These are phyloP conservation scores for Spatholobus suberectus DNA, from an alignment of 306 rosid genomes.

Conservation along the genomic window DNA sequence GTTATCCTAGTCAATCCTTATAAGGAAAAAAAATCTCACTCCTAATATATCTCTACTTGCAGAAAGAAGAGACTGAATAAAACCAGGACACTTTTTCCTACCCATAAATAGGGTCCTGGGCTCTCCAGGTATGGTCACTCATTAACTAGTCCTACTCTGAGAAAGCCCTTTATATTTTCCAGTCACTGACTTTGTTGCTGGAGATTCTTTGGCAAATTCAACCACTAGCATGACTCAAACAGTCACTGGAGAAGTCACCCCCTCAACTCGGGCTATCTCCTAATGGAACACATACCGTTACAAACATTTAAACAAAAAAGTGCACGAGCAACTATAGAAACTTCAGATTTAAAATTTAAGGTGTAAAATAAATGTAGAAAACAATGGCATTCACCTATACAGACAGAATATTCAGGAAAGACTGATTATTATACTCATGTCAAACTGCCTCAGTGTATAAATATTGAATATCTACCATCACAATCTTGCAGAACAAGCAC, in stretches of 20 bases:
- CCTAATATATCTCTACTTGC: neutral
- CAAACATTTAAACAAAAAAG: slow-evolving; percentile 6
- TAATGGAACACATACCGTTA: neutral
- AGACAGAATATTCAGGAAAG: neutral
- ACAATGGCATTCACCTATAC: slow-evolving; percentile 3
- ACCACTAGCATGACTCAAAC: neutral
- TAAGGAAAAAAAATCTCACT: neutral
- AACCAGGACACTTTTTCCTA: neutral
- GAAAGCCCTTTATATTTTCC: neutral
- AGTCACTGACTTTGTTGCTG: neutral
- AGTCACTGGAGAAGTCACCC: neutral
- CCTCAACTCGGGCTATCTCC: neutral
- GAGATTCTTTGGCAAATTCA: neutral
- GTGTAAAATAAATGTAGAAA: neutral
- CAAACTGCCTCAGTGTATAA: neutral
- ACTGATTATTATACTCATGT: slow-evolving; percentile 14
- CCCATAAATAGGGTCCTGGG: neutral
- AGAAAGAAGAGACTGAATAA: neutral
- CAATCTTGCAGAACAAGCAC: slow-evolving; percentile 1
- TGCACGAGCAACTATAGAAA: slow-evolving; percentile 17
- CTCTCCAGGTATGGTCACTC: neutral
- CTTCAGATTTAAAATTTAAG: slow-evolving; percentile 4
- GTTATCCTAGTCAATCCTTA: neutral
- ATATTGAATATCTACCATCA: neutral
- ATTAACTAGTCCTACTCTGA: slow-evolving; percentile 1